Evolutionary conservation across 2,329 filamentous ascomycete species (phyloP), one percentile per base, ranked within the genome.

Genomic region (Calonectria hongkongensis): DNA sequence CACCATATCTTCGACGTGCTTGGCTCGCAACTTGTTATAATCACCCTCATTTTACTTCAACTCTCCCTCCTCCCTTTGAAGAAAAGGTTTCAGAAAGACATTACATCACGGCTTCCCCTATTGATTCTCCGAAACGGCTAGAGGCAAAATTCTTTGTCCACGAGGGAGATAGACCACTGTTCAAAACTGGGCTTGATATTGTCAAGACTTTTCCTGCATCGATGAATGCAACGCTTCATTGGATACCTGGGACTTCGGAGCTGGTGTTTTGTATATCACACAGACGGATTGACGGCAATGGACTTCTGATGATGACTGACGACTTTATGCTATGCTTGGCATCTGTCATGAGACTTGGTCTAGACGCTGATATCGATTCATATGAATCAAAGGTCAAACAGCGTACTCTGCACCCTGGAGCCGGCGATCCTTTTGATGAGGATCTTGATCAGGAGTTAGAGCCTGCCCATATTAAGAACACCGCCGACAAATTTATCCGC

Each of bases 381-480:
- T 58, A 58, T 58, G n/a, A n/a, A 39, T 25, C 54, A 41, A 28
- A 58, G 13, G 54, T 58, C 4, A 58, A 58, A 18, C n/a, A 58
- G 18, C 25, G 30, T 27, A 41, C 12, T 15, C 25, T 58, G 1
- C 54, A 58, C 27, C 54, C 54, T 27, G 54, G 54, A 15, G 54
- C 54, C 7, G 13, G 33, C 6, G 25, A 39, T 12, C n/a, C 54
- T 16, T 58, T 58, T 36, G 13, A 58, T 18, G n/a, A n/a, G 2
- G 18, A 25, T 5, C 0, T 18, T 41, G 33, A 41, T 27, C 12
- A 41, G 27, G 13, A 58, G 25, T 27, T 15, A 10, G 54, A 41
- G 18, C 21, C 54, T 16, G 2, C 8, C 0, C 33, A 58, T 27
- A 58, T 58, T 15, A 39, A 8, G 4, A 39, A 41, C 10, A 33